phyloP scores from a whole-genome alignment of 495 filamentous ascomycete species.

The Letharia columbiana region DNA sequence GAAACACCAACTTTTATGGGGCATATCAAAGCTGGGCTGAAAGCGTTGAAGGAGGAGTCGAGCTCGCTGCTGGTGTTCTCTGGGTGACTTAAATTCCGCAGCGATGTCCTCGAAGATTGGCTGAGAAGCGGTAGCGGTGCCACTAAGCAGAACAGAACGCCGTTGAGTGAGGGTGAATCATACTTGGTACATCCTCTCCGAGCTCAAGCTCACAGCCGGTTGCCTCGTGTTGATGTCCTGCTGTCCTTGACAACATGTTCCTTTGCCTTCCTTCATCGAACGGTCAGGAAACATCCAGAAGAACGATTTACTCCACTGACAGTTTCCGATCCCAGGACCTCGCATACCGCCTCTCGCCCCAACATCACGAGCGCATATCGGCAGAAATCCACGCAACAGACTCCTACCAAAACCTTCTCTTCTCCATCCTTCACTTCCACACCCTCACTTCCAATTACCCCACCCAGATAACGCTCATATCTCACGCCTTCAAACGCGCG shows the following conservation, averaged over 20 bases:
- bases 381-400: constrained; percentile 64
- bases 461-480: constrained; percentile 53
- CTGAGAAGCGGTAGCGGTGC: constrained; percentile 41
- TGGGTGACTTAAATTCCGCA: constrained; percentile 42
- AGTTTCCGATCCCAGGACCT: constrained; percentile 36
- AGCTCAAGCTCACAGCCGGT: not conserved
- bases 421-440: constrained; percentile 57
- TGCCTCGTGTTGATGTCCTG: not conserved
- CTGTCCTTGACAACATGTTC: not conserved
- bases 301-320: constrained; percentile 16
- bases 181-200: constrained; percentile 42
- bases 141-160: constrained; percentile 46
- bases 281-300: not conserved
- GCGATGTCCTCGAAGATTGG: not conserved
- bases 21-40: constrained; percentile 59
- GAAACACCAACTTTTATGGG: constrained; percentile 65
- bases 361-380: constrained; percentile 30
- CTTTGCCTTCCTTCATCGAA: not conserved
- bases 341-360: constrained; percentile 29
- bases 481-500: constrained; percentile 62
- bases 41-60: constrained; percentile 31
- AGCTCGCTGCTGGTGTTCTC: constrained; percentile 54
- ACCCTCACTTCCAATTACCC: constrained; percentile 31
- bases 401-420: constrained; percentile 69
- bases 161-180: constrained; percentile 54